Base-by-base conservation (phyloP, 352 stramenopile species). In the Blastocystis sp. region DNA sequence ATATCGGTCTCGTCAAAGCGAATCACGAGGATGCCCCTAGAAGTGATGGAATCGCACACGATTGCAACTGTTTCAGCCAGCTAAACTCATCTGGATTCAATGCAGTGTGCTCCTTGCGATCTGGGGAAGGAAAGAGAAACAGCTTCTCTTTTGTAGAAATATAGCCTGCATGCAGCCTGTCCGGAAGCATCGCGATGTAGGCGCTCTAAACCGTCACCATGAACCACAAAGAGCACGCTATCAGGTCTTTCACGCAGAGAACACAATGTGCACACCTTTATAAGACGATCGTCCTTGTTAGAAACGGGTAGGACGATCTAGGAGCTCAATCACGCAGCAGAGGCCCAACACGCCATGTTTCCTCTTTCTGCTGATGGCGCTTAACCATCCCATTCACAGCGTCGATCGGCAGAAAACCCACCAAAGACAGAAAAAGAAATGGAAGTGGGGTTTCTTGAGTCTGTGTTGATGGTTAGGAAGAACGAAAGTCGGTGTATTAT, bases 401-500 rank as follows among this genome's bases (percentile, higher is more conserved):
- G 6, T 0, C 48, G 6, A 57, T 57, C 48, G 14, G 14, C 14
- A 17, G 6, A 7, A 57, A 57, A 57, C 48, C 48, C 48, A 14
- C 48, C 48, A 57, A 57, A 57, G 48, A 57, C 14, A 17, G 48
- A 57, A 7, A 17, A 52, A n/a, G 42, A 48, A 54, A 84, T 84
- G 74, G 74, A 84, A 69, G 74, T 84, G 45, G 10, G n/a, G 21
- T 84, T 42, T 43, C 2, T 21, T 60, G 28, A 21, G 24, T 28
- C 28, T 42, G 57, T 34, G 28, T 54, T 69, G 43, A 84, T 69
- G 21, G 9, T 21, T 84, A 84, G 74, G 45, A 54, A 19, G 61
- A 24, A 3, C 68, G 48, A 42, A 61, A 84, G 34, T 84, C 74
- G 17, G 40, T 84, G n/a, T 84, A 84, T 38, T 84, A 84, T 48